phyloP scores from a whole-genome alignment of 257 asterid species.

The Fraxinus excelsior region DNA sequence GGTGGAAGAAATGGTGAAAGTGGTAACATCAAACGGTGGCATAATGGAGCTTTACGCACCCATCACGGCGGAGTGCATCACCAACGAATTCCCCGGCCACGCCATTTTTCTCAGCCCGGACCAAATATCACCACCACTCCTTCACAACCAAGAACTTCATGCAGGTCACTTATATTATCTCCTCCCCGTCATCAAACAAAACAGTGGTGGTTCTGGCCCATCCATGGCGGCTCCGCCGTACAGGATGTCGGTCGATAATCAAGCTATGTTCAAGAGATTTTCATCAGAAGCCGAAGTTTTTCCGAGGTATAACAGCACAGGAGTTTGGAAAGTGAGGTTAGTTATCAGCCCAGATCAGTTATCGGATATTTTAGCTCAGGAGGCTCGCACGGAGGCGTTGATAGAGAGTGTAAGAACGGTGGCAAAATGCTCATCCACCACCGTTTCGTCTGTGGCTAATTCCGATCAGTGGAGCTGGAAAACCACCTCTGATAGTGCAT shows the following conservation, averaged over 20 bases:
- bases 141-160: slow-evolving; percentile 37
- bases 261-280: slow-evolving; percentile 20
- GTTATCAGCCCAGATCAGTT: slow-evolving; percentile 52
- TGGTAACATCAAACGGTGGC: slow-evolving; percentile 48
- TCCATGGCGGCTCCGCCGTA: slow-evolving; percentile 21
- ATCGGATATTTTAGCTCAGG: slow-evolving; percentile 59
- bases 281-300: slow-evolving; percentile 30
- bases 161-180: slow-evolving; percentile 46
- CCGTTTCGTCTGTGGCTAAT: slow-evolving; percentile 20
- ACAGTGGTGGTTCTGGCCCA: neutral
- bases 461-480: slow-evolving; percentile 42
- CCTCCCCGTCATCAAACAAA: slow-evolving; percentile 37
- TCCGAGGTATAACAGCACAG: slow-evolving; percentile 37
- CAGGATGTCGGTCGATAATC: slow-evolving; percentile 45
- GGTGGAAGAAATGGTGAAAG: slow-evolving; percentile 36
- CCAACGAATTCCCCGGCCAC: slow-evolving; percentile 58
- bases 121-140: slow-evolving; percentile 42
- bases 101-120: slow-evolving; percentile 40
- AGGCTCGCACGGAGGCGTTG: slow-evolving; percentile 54
- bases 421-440: slow-evolving; percentile 44
- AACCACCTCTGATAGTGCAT: neutral
- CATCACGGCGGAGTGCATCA: slow-evolving; percentile 52
- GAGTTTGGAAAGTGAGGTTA: slow-evolving; percentile 62
- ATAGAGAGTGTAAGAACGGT: slow-evolving; percentile 56
- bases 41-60: slow-evolving; percentile 61